Conservation (phyloP, 2,329 filamentous ascomycete genomes). For the Ascosphaera acerosa region DNA sequence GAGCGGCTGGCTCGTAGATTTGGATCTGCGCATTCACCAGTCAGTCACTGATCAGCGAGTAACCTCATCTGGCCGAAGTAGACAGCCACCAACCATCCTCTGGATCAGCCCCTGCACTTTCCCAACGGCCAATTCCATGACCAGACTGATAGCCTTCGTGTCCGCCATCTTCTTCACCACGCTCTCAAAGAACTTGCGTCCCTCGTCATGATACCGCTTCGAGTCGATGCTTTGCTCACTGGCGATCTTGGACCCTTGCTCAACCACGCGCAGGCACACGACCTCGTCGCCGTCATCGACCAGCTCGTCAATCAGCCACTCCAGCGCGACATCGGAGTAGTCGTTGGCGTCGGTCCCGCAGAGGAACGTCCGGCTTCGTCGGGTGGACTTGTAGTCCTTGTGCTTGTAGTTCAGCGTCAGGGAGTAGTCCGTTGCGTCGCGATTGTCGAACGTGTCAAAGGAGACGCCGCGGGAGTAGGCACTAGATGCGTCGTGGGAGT, state of each 20-base stretch:
- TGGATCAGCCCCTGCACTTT: conserved; percentile 82
- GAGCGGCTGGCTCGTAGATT: conserved; percentile 72
- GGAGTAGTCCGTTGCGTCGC: conserved; percentile 42
- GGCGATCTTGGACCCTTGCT: conserved; percentile 50
- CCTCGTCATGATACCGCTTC: conserved; percentile 50
- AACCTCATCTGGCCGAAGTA: neutral
- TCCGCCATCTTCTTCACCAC: conserved; percentile 65
- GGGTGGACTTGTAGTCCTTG: conserved; percentile 56
- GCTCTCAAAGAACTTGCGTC: conserved; percentile 43
- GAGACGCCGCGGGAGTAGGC: conserved; percentile 42
- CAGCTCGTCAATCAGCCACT: conserved; percentile 78
- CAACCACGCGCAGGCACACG: conserved; percentile 67
- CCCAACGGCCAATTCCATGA: conserved; percentile 68
- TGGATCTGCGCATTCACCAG: conserved; percentile 31
- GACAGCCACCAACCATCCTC: conserved; percentile 60
- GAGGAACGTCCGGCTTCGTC: conserved; percentile 66
- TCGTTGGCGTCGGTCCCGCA: conserved; percentile 77
- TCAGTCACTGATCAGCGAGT: neutral
- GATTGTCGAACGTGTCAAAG: conserved; percentile 48
- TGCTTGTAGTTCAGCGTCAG: conserved; percentile 70
- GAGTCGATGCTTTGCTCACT: conserved; percentile 35
- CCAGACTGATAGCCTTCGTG: conserved; percentile 52
- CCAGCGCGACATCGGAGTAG: conserved; percentile 75
- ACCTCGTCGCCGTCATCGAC: conserved; percentile 88
- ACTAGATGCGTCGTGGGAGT: conserved; percentile 13